A percentile compares a stretch with the other conserved stretches of the same genome.
Evolutionary conservation across 1,139 yeast species (phyloP).

Genomic region (Tardiomyces blankii): DNA sequence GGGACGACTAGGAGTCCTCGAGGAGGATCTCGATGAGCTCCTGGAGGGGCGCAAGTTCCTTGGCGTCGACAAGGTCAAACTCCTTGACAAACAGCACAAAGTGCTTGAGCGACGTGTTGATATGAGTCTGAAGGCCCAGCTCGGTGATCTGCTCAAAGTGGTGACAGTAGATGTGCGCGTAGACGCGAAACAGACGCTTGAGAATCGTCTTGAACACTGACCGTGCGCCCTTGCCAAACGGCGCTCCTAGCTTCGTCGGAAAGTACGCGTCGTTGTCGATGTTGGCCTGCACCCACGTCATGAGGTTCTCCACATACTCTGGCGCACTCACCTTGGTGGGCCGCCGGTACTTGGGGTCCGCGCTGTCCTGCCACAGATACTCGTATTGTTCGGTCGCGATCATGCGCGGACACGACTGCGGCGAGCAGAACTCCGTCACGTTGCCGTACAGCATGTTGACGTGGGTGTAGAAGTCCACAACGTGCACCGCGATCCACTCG

Average conservation of each 20-base stretch:
- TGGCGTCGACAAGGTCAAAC: slow-evolving; percentile 60
- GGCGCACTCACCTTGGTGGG: slow-evolving; percentile 85
- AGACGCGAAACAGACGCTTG: slow-evolving; percentile 87
- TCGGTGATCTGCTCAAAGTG: slow-evolving; percentile 93
- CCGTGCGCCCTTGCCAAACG: slow-evolving; percentile 43
- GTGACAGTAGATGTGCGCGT: slow-evolving; percentile 96
- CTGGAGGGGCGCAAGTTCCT: slow-evolving; percentile 87
- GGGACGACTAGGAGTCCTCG: slow-evolving; percentile 15
- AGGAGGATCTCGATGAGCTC: slow-evolving; percentile 73
- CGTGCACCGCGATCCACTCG: slow-evolving; percentile 95
- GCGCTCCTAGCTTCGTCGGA: slow-evolving; percentile 83
- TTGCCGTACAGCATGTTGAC: slow-evolving; percentile 95
- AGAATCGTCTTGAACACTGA: slow-evolving; percentile 74
- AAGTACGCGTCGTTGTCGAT: slow-evolving; percentile 84
- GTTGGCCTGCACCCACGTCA: slow-evolving; percentile 89
- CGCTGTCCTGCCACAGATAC: slow-evolving; percentile 81
- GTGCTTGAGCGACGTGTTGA: slow-evolving; percentile 90
- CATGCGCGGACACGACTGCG: slow-evolving; percentile 88
- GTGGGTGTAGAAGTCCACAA: slow-evolving; percentile 71
- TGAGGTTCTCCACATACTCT: slow-evolving; percentile 80
- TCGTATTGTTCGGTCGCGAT: slow-evolving; percentile 95
- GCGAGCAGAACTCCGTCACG: slow-evolving; percentile 92
- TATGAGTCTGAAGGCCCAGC: slow-evolving; percentile 81
- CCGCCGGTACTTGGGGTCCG: slow-evolving; percentile 35
- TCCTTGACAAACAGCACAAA: slow-evolving; percentile 81